phyloP scores from a whole-genome alignment of 208 protist species.

The Angomonas deanei region DNA sequence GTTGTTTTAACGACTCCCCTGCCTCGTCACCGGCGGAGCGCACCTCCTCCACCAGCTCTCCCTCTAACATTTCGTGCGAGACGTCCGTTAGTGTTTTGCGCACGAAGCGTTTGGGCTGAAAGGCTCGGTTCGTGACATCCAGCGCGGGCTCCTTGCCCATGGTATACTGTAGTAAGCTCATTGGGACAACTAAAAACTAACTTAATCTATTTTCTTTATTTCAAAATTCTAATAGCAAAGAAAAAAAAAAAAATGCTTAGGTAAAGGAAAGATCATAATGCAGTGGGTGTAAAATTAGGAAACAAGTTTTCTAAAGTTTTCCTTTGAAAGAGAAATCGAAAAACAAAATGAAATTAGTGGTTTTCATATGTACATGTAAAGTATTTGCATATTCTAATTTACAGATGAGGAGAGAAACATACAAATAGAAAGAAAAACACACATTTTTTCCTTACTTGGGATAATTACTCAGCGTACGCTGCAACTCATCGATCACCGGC shows the following conservation, averaged over 20 bases:
- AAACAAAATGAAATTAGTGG: neutral
- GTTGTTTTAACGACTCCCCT: slow-evolving; percentile 60
- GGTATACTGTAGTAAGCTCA: neutral
- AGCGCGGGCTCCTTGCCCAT: slow-evolving; percentile 21
- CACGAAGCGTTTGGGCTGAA: slow-evolving; percentile 69
- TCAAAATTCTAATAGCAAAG: neutral
- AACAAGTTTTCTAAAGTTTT: no score
- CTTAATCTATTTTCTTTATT: neutral
- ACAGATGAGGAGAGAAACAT: no score
- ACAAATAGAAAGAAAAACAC: no score
- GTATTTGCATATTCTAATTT: no score
- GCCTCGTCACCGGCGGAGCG: slow-evolving; percentile 32
- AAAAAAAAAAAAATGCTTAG: slow-evolving; percentile 3
- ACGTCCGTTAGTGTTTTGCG: slow-evolving; percentile 29
- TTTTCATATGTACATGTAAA: neutral
- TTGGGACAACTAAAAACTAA: neutral
- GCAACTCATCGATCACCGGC: slow-evolving; percentile 42
- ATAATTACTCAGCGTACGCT: slow-evolving; percentile 61
- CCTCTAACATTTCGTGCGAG: slow-evolving; percentile 47
- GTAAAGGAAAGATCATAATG: neutral
- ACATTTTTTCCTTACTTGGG: slow-evolving; percentile 11
- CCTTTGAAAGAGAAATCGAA: neutral
- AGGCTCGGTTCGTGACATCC: slow-evolving; percentile 65
- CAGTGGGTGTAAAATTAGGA: no score
- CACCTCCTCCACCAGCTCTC: slow-evolving; percentile 32